Base-by-base conservation (phyloP, 2,329 filamentous ascomycete genomes). In the Paecilomyces sp. region DNA sequence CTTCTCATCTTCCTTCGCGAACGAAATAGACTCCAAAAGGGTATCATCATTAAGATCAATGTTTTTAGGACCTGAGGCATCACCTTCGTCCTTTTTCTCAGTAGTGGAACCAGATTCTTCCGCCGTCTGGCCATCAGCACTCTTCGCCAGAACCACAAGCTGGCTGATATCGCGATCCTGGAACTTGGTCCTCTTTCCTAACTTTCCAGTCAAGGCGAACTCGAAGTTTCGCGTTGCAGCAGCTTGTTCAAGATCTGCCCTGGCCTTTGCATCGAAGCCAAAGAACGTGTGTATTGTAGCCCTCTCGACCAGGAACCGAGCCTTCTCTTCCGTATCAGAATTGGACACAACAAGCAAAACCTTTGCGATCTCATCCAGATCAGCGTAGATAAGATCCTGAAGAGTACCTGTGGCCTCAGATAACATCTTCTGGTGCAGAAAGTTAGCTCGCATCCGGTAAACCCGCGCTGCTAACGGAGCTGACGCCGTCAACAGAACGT, bases 1-100 rank as follows among this genome's bases (percentile, higher is more conserved):
- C 0, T 75, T 73, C 2, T 76, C 74, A 1, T 79, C 70, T 4
- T 81, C 78, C 58, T 86, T 83, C 0, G 85, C 83, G 69, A 97
- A 99, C 0, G 88, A 83, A 47, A 99, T 93, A 2, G 86, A 85
- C 71, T 99, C 94, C 1, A 97, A 81, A 0, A 99, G 81, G 0
- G 94, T 97, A 71, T 99, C 94, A 67, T 99, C 90, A 69, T 97
- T 95, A 3, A 97, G 78, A 36, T 89, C 83, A 13, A 97, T 73
- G 2, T 88, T 87, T 66, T 88, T 83, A 0, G 92, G 91, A 52
- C 74, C 77, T 2, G 75, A 75, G 3, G 71, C 67, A 22, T 66
- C 63, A 5, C 63, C 57, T 18, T 66, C 62, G 62, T 64, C 55
- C 67, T 68, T 69, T 64, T 25, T 57, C 53, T 60, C 62, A n/a